A percentile compares a stretch with the other conserved stretches of the same genome.
These are phyloP conservation scores for Tetrahymena malaccensis DNA, from an alignment of 73 alveolate genomes.

Conservation along the genomic window DNA sequence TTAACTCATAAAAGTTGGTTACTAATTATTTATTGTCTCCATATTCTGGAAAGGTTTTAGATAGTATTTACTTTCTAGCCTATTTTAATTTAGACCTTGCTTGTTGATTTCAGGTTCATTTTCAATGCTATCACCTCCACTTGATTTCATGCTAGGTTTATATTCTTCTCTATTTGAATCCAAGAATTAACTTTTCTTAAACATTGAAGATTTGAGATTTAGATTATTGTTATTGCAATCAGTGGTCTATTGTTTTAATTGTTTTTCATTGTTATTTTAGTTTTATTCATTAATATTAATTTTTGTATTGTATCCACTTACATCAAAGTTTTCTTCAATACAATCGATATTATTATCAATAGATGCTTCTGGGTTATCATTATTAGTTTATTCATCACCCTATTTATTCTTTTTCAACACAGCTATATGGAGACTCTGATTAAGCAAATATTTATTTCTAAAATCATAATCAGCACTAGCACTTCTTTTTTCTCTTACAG, in stretches of 20 bases:
- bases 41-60: background rate
- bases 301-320: background rate
- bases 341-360: background rate
- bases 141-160: background rate
- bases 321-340: background rate
- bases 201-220: background rate
- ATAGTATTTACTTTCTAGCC: background rate
- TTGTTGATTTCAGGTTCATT: background rate
- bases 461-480: background rate
- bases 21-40: background rate
- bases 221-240: background rate
- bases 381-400: background rate
- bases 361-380: background rate
- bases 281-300: too few relatives aligned
- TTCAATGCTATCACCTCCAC: background rate
- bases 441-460: background rate
- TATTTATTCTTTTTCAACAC: background rate
- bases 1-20: too few relatives aligned
- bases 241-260: too few relatives aligned
- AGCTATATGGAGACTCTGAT: background rate
- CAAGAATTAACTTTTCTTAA: background rate
- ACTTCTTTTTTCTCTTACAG: background rate
- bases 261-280: background rate
- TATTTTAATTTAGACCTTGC: background rate
- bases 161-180: background rate